Base-by-base conservation (phyloP, 2,329 filamentous ascomycete species). In the Penicillium sp. region DNA sequence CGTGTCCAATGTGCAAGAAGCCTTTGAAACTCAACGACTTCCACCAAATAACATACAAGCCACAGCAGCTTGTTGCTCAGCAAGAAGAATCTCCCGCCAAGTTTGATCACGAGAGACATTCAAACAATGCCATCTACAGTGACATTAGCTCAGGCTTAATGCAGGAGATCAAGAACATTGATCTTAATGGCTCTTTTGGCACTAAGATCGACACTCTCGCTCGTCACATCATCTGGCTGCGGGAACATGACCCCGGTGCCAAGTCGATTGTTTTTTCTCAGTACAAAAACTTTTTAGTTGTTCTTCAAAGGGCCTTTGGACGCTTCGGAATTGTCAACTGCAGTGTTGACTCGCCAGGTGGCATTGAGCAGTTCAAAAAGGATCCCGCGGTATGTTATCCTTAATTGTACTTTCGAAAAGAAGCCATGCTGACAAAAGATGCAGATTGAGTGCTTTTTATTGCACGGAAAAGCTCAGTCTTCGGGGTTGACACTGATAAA, bases 231-330 rank as follows among this genome's bases (percentile, higher is more conserved):
- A 65, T 94, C 11, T 95, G 86, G 85, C 72, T 96, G 13, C 79
- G 90, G 2, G 73, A 84, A 49, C 79, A 85, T 32, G 88, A 95
- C 50, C 85, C 87, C 0, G 87, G 87, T 0, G 80, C 87, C 7
- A 96, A 96, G 59, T 85, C 85, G 0, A 84, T 98, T 58, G 75
- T 96, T n/a, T 98, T 95, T 62, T 93, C 86, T 1, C 90, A 96
- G 65, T 92, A 87, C 61, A 77, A 77, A 38, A 82, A 85, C 37
- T 96, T 95, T 51, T 71, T 96, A 1, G 69, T 74, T 1, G 79
- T 94, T 5, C 71, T 96, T 0, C 73, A 73, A 6, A 72, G 71
- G 7, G 90, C 88, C 0, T 82, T 96, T 34, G 57, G 62, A 2
- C 72, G 74, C 3, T 85, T 86, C 62, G 76, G 78, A 32, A 90